phyloP scores from a whole-genome alignment of 2,329 filamentous ascomycete genomes.

The Ophiostoma angusticollis region DNA sequence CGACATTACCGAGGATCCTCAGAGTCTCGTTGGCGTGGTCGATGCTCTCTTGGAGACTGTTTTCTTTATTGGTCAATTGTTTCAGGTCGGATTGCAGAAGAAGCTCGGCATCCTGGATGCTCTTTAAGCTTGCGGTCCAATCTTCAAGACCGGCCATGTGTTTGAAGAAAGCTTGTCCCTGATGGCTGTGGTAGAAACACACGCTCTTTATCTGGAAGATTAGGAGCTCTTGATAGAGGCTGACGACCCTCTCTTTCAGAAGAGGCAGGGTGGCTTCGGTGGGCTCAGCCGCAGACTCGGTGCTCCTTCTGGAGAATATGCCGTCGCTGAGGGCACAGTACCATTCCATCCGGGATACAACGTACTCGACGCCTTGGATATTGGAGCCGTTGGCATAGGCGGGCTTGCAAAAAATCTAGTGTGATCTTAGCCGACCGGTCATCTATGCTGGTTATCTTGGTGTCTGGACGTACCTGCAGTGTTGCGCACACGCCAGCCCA shows the following conservation, averaged over 20 bases:
- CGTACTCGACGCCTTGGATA: slow-evolving; percentile 22
- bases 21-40: not conserved
- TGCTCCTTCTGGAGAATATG: too few relatives aligned
- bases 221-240: slow-evolving; percentile 28
- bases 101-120: slow-evolving; percentile 20
- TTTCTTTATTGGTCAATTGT: not conserved
- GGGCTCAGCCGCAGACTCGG: not conserved
- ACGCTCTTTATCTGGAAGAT: slow-evolving; percentile 29
- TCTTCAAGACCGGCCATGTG: slow-evolving; percentile 22
- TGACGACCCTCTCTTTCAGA: slow-evolving; percentile 18
- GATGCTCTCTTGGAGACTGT: not conserved
- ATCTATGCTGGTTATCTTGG: not conserved
- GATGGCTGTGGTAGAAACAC: slow-evolving; percentile 23
- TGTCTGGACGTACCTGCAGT: slow-evolving; percentile 19
- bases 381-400: slow-evolving; percentile 19
- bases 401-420: slow-evolving; percentile 21
- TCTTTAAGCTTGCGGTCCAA: slow-evolving; percentile 21
- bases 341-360: slow-evolving; percentile 26
- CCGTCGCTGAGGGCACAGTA: slow-evolving; percentile 21
- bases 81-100: not conserved
- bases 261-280: slow-evolving; percentile 11
- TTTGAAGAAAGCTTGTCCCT: slow-evolving; percentile 17
- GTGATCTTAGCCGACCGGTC: slow-evolving; percentile 6
- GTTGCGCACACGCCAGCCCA: slow-evolving; percentile 25
- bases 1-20: not conserved